Conservation (phyloP, 257 asterid genomes). For the Salvia miltiorrhiza region DNA sequence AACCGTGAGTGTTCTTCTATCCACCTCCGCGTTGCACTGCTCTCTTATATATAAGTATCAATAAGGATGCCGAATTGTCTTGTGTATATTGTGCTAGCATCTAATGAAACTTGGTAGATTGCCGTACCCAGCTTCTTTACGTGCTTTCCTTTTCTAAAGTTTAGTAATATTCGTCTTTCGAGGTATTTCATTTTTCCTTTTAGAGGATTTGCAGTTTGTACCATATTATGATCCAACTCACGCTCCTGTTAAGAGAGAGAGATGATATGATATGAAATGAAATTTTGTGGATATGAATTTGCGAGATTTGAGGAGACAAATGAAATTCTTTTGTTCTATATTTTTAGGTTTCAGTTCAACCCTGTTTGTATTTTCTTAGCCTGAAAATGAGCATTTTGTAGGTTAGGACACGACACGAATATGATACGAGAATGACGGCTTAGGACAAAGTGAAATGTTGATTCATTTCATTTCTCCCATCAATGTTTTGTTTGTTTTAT, state of each 20-base stretch:
- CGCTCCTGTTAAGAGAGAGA: neutral
- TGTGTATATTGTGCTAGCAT: conserved; percentile 5
- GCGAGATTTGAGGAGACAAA: neutral
- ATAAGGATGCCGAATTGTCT: conserved; percentile 12
- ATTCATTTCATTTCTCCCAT: too few species aligned
- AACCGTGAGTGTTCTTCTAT: neutral
- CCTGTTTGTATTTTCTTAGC: neutral
- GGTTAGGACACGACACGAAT: too few species aligned
- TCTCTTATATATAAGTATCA: neutral
- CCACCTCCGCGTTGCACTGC: neutral
- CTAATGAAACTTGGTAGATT: conserved; percentile 4
- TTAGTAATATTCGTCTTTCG: neutral
- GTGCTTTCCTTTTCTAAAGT: neutral
- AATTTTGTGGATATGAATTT: neutral
- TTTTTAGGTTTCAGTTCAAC: neutral
- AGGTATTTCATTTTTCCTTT: neutral
- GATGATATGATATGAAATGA: neutral
- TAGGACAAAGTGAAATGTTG: too few species aligned
- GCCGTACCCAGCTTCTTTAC: neutral
- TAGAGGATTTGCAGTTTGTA: conserved; percentile 16
- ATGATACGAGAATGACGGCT: too few species aligned
- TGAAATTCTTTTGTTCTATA: neutral
- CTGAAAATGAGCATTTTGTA: too few species aligned
- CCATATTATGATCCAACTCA: neutral
- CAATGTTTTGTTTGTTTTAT: too few species aligned